A percentile compares a stretch with the other conserved stretches of the same genome.
phyloP scores from a whole-genome alignment of 1,284 basidiomycete genomes.

The Veloboletus limbatus region DNA sequence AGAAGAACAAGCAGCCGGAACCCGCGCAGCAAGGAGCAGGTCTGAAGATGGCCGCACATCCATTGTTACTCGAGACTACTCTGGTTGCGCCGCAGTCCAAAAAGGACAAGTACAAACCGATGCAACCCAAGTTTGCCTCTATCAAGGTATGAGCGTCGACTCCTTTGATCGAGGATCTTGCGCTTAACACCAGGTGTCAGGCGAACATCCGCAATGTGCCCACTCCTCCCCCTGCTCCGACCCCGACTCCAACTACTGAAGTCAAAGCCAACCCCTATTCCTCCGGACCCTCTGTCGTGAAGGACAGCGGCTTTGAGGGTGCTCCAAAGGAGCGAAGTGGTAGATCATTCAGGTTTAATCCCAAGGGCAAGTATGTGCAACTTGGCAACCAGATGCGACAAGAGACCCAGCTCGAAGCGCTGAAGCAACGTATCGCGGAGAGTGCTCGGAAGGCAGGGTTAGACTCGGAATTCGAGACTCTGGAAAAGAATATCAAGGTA shows the following conservation, averaged over 20 bases:
- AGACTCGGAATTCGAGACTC: conserved; percentile 85
- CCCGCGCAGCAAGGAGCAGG: conserved; percentile 74
- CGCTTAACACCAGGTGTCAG: conserved; percentile 35
- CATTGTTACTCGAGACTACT: conserved; percentile 72
- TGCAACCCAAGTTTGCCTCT: conserved; percentile 95
- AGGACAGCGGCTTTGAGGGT: conserved; percentile 57
- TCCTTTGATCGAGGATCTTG: not conserved
- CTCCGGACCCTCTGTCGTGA: conserved; percentile 50
- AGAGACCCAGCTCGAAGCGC: conserved; percentile 82
- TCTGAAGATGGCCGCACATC: conserved; percentile 88
- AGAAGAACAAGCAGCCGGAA: conserved; percentile 55
- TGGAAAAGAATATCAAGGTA: conserved; percentile 86
- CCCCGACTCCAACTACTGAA: conserved; percentile 42
- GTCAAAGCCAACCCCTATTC: conserved; percentile 73
- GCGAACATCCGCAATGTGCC: conserved; percentile 75
- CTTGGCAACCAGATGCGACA: conserved; percentile 83
- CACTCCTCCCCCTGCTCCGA: conserved; percentile 57
- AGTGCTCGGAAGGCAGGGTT: conserved; percentile 90
- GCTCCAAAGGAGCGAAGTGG: conserved; percentile 69
- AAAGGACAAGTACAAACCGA: conserved; percentile 91
- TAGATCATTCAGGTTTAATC: conserved; percentile 79
- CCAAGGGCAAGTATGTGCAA: conserved; percentile 87
- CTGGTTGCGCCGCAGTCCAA: conserved; percentile 64
- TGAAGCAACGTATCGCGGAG: conserved; percentile 92
- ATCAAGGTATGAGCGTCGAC: conserved; percentile 60